Evolutionary conservation across 768 basidiomycete genomes (phyloP), one percentile per base, ranked within the genome.

Genomic region (Tulasnella sp.): DNA sequence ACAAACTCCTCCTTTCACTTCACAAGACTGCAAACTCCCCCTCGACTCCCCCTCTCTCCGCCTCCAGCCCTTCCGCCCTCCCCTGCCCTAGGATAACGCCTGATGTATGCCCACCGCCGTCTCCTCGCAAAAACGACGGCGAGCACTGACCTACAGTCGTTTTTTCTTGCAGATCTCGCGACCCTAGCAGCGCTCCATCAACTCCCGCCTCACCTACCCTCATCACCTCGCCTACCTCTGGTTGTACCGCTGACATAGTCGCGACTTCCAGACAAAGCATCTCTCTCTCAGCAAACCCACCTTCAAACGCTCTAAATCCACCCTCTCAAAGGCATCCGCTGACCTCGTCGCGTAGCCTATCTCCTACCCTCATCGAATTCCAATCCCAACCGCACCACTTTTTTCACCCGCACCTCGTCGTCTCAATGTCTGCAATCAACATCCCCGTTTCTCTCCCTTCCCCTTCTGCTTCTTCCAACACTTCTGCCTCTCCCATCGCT

Each of bases 121-220:
- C 34, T 11, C 28, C 12, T 16, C 4, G 4, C 14, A 14, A n/a
- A 37, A 34, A 54, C 58, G 34, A 85, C 83, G 84, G 87, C 86
- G 82, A 82, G 18, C 48, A 31, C 34, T n/a, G 31, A 69, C 64
- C n/a, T 3, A 34, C 9, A 24, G 14, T 18, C 34, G n/a, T 34
- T 69, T 69, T 44, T 37, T 75, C 42, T 77, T 76, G 54, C 84
- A 94, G 92, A 90, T 90, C 94, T 95, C 94, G 94, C 94, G 94
- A 95, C 94, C 94, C 94, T 95, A 95, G 92, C 50, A 77, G 78
- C 79, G 31, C 44, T 54, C 75, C 84, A 84, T 84, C 84, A 42
- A 76, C 80, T 77, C 60, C 77, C 80, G 80, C 75, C 82, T 81
- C 83, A 84, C 77, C 80, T 83, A 72, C 76, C n/a, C n/a, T n/a